Percentiles rank a stretch among this genome's conserved stretches.
These are phyloP conservation scores for Allomyces macrogynus DNA, from an alignment of 192 early-diverging fungal genomes.

Conservation along the genomic window DNA sequence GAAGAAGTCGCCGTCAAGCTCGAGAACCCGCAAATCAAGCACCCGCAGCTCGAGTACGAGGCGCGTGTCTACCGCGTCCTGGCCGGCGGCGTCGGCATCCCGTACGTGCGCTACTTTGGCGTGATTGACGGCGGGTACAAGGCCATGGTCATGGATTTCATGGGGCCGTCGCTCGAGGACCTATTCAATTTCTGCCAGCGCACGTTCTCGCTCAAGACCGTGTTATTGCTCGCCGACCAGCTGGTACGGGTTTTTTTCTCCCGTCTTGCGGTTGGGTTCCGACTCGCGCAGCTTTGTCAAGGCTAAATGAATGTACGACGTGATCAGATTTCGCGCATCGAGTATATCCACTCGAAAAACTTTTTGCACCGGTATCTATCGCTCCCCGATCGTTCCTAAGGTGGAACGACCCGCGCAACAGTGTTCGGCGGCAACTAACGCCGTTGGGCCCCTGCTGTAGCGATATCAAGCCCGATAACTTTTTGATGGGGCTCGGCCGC, in stretches of 20 bases:
- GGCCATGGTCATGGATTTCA: conserved; percentile 42
- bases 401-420: too few species aligned
- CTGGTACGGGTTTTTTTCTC: conserved; percentile 14
- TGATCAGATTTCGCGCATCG: conserved; percentile 35
- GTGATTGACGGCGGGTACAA: conserved; percentile 28
- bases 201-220: conserved; percentile 39
- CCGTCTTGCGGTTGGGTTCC: too few species aligned
- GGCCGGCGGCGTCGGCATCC: conserved; percentile 44
- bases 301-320: not conserved
- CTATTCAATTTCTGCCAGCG: conserved; percentile 44
- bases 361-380: conserved; percentile 32
- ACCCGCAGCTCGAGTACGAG: conserved; percentile 45
- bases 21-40: conserved; percentile 30
- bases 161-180: conserved; percentile 37
- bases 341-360: conserved; percentile 46
- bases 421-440: too few species aligned
- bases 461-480: conserved; percentile 19
- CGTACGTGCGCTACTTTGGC: conserved; percentile 41
- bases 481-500: conserved; percentile 38
- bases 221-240: conserved; percentile 40
- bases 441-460: too few species aligned
- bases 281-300: too few species aligned
- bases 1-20: conserved; percentile 44
- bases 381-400: too few species aligned
- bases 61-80: conserved; percentile 34